These are phyloP conservation scores for Penicillium sp. DNA, from an alignment of 2,329 filamentous ascomycete species.

Conservation along the genomic window DNA sequence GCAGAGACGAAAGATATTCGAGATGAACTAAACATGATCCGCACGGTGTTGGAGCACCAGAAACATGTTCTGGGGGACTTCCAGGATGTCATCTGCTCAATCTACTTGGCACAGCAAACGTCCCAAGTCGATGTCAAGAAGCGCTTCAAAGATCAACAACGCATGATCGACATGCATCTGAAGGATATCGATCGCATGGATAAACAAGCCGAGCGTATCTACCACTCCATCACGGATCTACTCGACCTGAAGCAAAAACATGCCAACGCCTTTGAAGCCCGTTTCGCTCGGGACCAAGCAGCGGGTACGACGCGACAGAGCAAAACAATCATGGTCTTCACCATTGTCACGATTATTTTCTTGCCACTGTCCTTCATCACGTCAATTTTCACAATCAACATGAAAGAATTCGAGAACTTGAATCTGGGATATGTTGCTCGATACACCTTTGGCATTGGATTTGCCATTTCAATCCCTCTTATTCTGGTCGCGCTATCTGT, in stretches of 20 bases:
- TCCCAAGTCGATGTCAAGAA: constrained; percentile 56
- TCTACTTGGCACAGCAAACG: constrained; percentile 38
- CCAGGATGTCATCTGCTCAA: constrained; percentile 42
- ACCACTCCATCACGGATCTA: constrained; percentile 63
- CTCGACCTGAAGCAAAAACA: constrained; percentile 72
- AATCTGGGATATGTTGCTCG: constrained; percentile 56
- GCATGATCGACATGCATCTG: constrained; percentile 60
- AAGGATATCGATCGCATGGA: constrained; percentile 68
- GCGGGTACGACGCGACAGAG: constrained; percentile 62
- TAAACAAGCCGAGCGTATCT: constrained; percentile 63
- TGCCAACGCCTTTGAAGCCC: constrained; percentile 68
- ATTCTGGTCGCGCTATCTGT: constrained; percentile 52
- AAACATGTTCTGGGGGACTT: constrained; percentile 41
- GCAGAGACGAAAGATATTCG: constrained; percentile 69
- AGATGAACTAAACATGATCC: constrained; percentile 68
- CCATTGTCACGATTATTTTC: constrained; percentile 63
- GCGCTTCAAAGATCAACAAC: constrained; percentile 60
- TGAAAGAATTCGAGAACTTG: constrained; percentile 53
- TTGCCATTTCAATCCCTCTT: constrained; percentile 57
- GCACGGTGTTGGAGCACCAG: constrained; percentile 44
- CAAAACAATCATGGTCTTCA: constrained; percentile 63
- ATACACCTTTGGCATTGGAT: constrained; percentile 60
- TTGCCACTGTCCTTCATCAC: constrained; percentile 60
- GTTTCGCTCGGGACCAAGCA: constrained; percentile 62
- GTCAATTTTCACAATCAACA: constrained; percentile 59